Base-by-base conservation (phyloP, 2,329 filamentous ascomycete genomes). In the Whalleya microplaca region DNA sequence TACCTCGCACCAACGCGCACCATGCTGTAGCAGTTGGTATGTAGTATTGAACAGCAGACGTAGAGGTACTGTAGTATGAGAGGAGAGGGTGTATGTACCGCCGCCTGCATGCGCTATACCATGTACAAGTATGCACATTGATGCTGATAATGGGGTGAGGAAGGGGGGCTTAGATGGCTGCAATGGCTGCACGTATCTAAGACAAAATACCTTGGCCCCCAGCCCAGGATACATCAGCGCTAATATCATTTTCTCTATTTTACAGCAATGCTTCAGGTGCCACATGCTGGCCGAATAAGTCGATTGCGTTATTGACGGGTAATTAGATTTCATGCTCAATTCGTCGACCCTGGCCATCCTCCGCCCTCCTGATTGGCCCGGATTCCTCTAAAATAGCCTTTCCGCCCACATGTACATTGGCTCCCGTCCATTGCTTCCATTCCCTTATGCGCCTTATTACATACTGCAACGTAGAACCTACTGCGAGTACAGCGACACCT, bases 181-280 rank as follows among this genome's bases (percentile, higher is more conserved):
- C n/a, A n/a, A n/a, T n/a, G n/a, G n/a, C n/a, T n/a, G n/a, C n/a
- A n/a, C n/a, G n/a, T 50, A 51, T 41, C 54, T 62, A 62, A 56
- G 51, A 63, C 58, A 48, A 56, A 56, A 48, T 63, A 61, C 57
- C 43, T 53, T 20, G 27, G 32, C 51, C 46, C 42, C 47, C 57
- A 58, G 48, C 54, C 51, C 21, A n/a, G 37, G 49, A 57, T 62
- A 62, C 60, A n/a, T n/a, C n/a, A n/a, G n/a, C 44, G 60, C 49
- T 21, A 48, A 41, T 16, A 27, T 29, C 9, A 52, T 50, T 21
- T 48, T n/a, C n/a, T n/a, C n/a, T 53, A 55, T 20, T n/a, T 14
- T 49, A n/a, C 55, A 45, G 55, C 58, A 53, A 58, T 52, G 41
- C 12, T 29, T 43, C 46, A 61, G 40, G 60, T 63, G 55, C 50